Percentiles rank a stretch among this genome's conserved stretches.
Evolutionary conservation across 1,139 yeast species (phyloP).

Genomic region (Kluyveromyces sp.): DNA sequence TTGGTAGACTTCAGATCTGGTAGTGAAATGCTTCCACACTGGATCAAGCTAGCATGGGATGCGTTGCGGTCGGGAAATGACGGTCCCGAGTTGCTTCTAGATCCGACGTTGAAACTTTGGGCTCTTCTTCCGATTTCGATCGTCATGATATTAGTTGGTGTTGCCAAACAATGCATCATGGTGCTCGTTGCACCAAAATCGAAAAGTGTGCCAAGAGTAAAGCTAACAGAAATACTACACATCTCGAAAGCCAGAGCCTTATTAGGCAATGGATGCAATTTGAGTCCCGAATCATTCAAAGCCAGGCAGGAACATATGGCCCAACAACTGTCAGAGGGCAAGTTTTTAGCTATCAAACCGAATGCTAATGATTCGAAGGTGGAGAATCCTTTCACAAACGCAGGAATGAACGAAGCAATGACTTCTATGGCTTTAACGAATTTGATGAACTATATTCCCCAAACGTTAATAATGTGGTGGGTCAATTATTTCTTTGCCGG

Average conservation of each 20-base stretch:
- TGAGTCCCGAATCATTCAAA: conserved; percentile 32
- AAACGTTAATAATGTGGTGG: conserved; percentile 94
- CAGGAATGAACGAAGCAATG: conserved; percentile 66
- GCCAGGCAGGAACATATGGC: conserved; percentile 28
- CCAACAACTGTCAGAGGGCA: conserved; percentile 24
- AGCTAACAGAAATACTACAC: conserved; percentile 53
- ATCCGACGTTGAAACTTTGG: conserved; percentile 83
- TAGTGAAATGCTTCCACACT: neutral
- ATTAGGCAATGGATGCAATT: conserved; percentile 46
- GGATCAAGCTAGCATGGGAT: neutral
- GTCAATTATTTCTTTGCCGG: conserved; percentile 91
- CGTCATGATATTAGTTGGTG: conserved; percentile 88
- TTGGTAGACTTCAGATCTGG: too few relatives aligned
- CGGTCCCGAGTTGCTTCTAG: conserved; percentile 52
- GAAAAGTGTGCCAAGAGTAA: conserved; percentile 45
- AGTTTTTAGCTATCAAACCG: conserved; percentile 34
- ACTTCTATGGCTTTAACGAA: conserved; percentile 76
- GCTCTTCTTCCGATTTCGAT: conserved; percentile 82
- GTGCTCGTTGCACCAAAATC: conserved; percentile 52
- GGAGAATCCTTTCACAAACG: conserved; percentile 62
- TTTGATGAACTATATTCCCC: conserved; percentile 79
- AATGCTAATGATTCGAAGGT: conserved; percentile 43
- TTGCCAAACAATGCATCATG: conserved; percentile 66
- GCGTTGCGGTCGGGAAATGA: neutral
- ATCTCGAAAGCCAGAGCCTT: conserved; percentile 51